A percentile compares a stretch with the other conserved stretches of the same genome.
Conservation (phyloP, 2,329 filamentous ascomycete species). For the Epichloe aotearoae region DNA sequence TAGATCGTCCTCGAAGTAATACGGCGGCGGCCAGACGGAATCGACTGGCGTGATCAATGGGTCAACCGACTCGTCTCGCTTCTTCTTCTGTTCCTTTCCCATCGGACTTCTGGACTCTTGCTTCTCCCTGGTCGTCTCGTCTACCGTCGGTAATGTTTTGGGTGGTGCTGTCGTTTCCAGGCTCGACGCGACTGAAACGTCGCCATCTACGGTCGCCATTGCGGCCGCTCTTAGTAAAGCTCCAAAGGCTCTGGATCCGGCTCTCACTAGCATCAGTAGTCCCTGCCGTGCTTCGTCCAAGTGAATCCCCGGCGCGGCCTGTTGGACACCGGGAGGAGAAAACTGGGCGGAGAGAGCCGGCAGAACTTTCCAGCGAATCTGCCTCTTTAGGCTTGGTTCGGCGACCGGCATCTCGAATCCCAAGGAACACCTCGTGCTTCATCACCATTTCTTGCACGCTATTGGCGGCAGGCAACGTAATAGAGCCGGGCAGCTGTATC, state of each 20-base stretch:
- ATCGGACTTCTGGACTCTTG: background rate
- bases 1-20: slow-evolving; percentile 72
- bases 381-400: background rate
- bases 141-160: background rate
- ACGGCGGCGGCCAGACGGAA: slow-evolving; percentile 46
- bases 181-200: slow-evolving; percentile 4
- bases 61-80: background rate
- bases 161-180: slow-evolving; percentile 3
- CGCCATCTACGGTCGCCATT: slow-evolving; percentile 6
- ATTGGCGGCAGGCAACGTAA: too few relatives aligned
- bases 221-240: slow-evolving; percentile 4
- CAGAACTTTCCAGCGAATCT: background rate
- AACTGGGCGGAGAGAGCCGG: slow-evolving; percentile 1
- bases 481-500: too few relatives aligned
- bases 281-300: too few relatives aligned
- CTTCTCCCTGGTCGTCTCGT: background rate
- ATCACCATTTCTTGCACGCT: too few relatives aligned
- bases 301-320: too few relatives aligned
- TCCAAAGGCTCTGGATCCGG: slow-evolving; percentile 8
- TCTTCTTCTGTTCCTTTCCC: background rate
- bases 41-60: background rate
- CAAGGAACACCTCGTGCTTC: too few relatives aligned
- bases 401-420: too few relatives aligned
- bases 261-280: slow-evolving; percentile 6
- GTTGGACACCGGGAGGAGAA: background rate